Percentiles rank a stretch among this genome's conserved stretches.
Evolutionary conservation across 331 rosid species (phyloP).

Genomic region (Malus hybrid): DNA sequence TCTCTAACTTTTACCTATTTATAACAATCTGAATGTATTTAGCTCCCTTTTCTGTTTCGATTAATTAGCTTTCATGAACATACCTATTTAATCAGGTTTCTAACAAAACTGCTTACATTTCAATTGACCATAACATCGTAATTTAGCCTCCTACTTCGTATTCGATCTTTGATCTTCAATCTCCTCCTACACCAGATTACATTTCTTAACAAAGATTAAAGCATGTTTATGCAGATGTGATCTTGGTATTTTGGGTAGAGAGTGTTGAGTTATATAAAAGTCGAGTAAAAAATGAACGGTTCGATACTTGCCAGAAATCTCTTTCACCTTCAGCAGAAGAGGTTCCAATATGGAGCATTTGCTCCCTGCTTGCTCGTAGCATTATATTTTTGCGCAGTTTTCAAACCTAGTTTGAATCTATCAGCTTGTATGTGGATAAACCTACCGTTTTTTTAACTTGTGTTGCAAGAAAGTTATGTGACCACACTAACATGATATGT

Average conservation of each 20-base stretch:
- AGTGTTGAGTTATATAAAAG: neutral
- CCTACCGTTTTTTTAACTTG: neutral
- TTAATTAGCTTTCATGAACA: neutral
- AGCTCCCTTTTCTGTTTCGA: neutral
- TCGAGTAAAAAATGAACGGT: neutral
- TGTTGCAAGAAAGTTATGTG: neutral
- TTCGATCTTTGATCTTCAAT: too few species aligned
- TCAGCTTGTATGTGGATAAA: slow-evolving; percentile 47
- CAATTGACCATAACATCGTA: neutral
- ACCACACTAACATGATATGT: neutral
- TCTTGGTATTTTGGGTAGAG: neutral
- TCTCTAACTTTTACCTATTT: too few species aligned
- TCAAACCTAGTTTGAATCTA: slow-evolving; percentile 57
- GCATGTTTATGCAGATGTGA: too few species aligned
- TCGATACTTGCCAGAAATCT: neutral
- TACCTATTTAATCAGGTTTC: neutral
- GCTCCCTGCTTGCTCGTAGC: neutral
- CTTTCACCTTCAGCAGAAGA: neutral
- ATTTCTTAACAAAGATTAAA: too few species aligned
- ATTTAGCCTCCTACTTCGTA: neutral
- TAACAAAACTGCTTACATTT: neutral
- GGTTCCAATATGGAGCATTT: neutral
- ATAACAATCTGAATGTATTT: neutral
- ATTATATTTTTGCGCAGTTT: slow-evolving; percentile 42
- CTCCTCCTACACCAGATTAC: too few species aligned